Evolutionary conservation across 768 basidiomycete species (phyloP), one percentile per base, ranked within the genome.

Genomic region (Mrakia gelida): DNA sequence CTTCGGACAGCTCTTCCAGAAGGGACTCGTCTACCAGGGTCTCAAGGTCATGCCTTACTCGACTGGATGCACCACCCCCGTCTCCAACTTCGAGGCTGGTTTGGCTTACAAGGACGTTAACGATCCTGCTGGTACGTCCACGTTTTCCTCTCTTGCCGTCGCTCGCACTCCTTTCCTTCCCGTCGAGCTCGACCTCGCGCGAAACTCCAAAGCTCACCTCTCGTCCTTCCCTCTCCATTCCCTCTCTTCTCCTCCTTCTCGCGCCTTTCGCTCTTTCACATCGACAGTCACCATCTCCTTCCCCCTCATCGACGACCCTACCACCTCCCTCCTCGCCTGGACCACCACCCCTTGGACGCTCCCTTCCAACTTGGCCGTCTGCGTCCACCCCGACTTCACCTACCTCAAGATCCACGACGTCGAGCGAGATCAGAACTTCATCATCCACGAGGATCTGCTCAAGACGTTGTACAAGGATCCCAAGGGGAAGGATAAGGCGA

Each of bases 321-420:
- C 86, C 75, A 98, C 95, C 26, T 90, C 92, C 1, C 86, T 99
- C 28, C 86, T 99, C 41, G 96, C 96, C 5, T 99, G 97, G 97
- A 99, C 97, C 26, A 99, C 97, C 26, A 99, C 97, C 0, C 97
- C 97, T 0, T 99, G 95, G 95, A 98, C 97, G 0, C 87, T 98
- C 7, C 97, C 96, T 1, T 95, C 94, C 65, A 99, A 99, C 85
- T 88, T 99, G 43, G 94, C 89, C 0, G 88, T 99, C 71, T 98
- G 97, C 81, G 96, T 98, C 10, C 93, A 99, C 85, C 97, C 97
- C 28, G 93, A 95, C 80, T 94, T 91, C 83, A 94, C 90, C 43
- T 99, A 99, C 84, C 87, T 98, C 88, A 98, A 98, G 85, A 95
- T 99, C 80, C 91, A 94, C 85, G 97, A 99, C 82, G 87, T 91